Base-by-base conservation (phyloP, 1,284 basidiomycete genomes). In the Fomitiporia mediterranea region DNA sequence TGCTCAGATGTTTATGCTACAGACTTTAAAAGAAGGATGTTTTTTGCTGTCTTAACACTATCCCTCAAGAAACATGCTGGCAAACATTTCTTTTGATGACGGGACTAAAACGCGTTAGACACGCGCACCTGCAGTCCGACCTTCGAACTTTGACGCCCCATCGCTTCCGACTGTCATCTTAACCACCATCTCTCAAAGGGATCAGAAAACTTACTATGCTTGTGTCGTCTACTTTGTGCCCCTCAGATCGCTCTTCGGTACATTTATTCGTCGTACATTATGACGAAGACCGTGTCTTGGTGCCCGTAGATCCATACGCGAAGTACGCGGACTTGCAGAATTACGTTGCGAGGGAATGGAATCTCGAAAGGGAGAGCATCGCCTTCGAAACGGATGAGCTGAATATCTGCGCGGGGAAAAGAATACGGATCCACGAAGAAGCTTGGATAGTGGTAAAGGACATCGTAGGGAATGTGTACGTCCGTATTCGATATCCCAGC, bases 321-420 rank as follows among this genome's bases (percentile, higher is more conserved):
- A 56, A 56, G 48, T 56, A 43, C 27, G 39, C 49, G 6, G 48
- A 56, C 40, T 19, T 56, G 6, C 47, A 43, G 19, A 39, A 3
- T 6, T 43, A 54, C n/a, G 47, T 42, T 27, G 19, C 21, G 7
- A 54, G 50, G 37, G 51, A 58, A 49, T 58, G 56, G 56, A 32
- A n/a, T 25, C 17, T 58, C 17, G 25, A 42, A 6, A 13, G 17
- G 11, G 30, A 38, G 2, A 15, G 21, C 15, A 13, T 58, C 27
- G n/a, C 30, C 11, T 13, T 57, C 30, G 61, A 61, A 19, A 51
- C 59, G 23, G 37, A 59, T 32, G 57, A 55, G 19, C 48, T 59
- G 13, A 34, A 59, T 35, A 47, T 59, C 27, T 59, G 57, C 30
- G 42, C 53, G 19, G 57, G 57, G 11, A 37, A 48, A 8, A 15